Evolutionary conservation across 2,329 filamentous ascomycete genomes (phyloP).

Genomic region (Xylariaceae sp.): DNA sequence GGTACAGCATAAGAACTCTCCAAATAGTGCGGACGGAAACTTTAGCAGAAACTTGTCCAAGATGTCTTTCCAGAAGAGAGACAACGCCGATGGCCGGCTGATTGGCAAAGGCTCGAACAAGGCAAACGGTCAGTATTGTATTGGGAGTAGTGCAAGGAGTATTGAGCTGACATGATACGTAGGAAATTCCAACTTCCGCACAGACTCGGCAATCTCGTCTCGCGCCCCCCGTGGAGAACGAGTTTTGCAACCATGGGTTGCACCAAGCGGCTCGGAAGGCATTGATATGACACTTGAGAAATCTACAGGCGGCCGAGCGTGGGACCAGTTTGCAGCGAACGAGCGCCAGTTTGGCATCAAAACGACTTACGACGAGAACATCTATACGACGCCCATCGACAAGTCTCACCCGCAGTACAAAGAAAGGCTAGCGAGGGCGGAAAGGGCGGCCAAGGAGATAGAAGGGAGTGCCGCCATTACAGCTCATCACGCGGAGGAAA

Average conservation of each 20-base stretch:
- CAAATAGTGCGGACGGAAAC: conserved; percentile 27
- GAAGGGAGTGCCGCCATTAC: conserved; percentile 70
- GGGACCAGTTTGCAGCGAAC: conserved; percentile 95
- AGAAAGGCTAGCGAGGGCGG: conserved; percentile 70
- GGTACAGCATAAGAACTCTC: conserved; percentile 30
- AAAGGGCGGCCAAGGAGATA: conserved; percentile 83
- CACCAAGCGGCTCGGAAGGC: conserved; percentile 55
- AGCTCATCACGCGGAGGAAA: conserved; percentile 83
- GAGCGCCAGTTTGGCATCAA: conserved; percentile 80
- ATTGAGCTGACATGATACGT: conserved; percentile 9
- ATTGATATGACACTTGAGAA: conserved; percentile 69
- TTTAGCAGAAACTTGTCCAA: conserved; percentile 26
- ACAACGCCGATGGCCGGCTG: conserved; percentile 22
- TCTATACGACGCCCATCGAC: conserved; percentile 90
- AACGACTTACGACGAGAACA: conserved; percentile 87
- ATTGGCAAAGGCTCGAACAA: conserved; percentile 33
- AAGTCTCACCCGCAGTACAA: conserved; percentile 76
- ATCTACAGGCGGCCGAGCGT: conserved; percentile 43
- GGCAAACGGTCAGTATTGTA: conserved; percentile 34
- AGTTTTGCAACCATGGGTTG: conserved; percentile 73
- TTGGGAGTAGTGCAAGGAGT: conserved; percentile 3
- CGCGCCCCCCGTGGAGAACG: conserved; percentile 66
- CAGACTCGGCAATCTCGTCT: conserved; percentile 79
- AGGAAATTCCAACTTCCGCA: conserved; percentile 73
- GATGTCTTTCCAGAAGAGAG: conserved; percentile 30